phyloP scores from a whole-genome alignment of 2,329 filamentous ascomycete species.

The Bertia moriformis region DNA sequence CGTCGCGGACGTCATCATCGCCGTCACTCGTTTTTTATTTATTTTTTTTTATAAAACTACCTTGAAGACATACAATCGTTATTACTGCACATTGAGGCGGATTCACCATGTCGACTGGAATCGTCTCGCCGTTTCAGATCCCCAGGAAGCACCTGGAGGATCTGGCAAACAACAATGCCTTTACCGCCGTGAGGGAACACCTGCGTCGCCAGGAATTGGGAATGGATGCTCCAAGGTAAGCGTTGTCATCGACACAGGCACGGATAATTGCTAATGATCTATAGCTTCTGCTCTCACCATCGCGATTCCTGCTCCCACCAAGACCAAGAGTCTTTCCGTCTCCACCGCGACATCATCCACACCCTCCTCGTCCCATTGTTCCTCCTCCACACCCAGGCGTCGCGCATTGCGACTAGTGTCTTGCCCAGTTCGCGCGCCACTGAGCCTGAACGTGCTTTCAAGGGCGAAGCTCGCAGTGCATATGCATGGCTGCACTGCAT shows the following conservation, averaged over 20 bases:
- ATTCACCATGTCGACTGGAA: too few species aligned
- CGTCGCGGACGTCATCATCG: too few species aligned
- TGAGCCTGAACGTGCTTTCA: conserved; percentile 41
- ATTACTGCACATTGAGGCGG: too few species aligned
- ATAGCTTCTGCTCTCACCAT: conserved; percentile 27
- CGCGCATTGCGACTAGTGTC: conserved; percentile 29
- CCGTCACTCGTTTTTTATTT: too few species aligned
- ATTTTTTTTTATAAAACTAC: too few species aligned
- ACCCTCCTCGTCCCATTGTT: conserved; percentile 42
- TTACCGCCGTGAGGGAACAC: conserved; percentile 15
- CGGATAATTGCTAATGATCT: conserved; percentile 4
- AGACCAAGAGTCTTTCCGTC: conserved; percentile 23
- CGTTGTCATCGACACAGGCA: conserved; percentile 4
- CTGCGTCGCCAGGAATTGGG: conserved; percentile 17
- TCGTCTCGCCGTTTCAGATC: neutral
- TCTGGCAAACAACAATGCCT: conserved; percentile 17
- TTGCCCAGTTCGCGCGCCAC: conserved; percentile 28
- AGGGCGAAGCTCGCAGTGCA: conserved; percentile 36
- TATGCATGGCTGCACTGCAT: conserved; percentile 46
- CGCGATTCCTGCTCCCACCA: conserved; percentile 11
- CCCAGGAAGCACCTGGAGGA: conserved; percentile 10
- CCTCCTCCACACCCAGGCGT: conserved; percentile 37
- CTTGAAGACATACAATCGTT: too few species aligned
- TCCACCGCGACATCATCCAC: conserved; percentile 43
- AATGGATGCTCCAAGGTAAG: conserved; percentile 15